Evolutionary conservation across 305 asterid genomes (phyloP).

Genomic region (Andrographis paniculata): DNA sequence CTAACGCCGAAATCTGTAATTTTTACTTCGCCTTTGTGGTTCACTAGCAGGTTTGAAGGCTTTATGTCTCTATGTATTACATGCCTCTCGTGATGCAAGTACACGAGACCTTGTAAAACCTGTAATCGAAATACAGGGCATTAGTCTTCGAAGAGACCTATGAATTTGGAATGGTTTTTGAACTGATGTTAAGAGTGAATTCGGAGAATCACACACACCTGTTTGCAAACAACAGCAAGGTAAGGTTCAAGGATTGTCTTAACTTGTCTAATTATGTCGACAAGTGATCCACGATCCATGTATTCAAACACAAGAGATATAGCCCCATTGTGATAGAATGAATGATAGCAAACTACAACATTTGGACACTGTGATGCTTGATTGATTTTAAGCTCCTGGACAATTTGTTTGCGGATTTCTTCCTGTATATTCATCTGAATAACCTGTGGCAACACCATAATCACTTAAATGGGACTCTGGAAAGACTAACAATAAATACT

Average conservation of each 20-base stretch:
- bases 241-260: conserved; percentile 96
- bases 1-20: conserved; percentile 98
- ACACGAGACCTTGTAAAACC: conserved; percentile 89
- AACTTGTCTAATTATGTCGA: conserved; percentile 74
- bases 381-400: conserved; percentile 95
- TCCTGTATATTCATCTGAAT: conserved; percentile 88
- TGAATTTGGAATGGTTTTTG: conserved; percentile 3
- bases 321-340: conserved; percentile 97
- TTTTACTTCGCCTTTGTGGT: conserved; percentile 90
- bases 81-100: conserved; percentile 73
- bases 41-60: conserved; percentile 79
- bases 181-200: conserved; percentile 8
- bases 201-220: conserved; percentile 37
- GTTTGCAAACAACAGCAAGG: conserved; percentile 89
- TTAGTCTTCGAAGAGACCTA: background rate
- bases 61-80: conserved; percentile 94
- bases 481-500: too few relatives aligned
- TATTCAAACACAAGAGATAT: conserved; percentile 66
- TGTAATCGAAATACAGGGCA: conserved; percentile 19
- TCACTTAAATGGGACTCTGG: too few relatives aligned
- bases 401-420: conserved; percentile 91
- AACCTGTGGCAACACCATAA: conserved; percentile 37
- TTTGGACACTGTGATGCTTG: conserved; percentile 84
- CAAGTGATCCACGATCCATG: conserved; percentile 83
- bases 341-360: conserved; percentile 82